phyloP scores from a whole-genome alignment of 768 basidiomycete genomes.

The Auricularia cornea region DNA sequence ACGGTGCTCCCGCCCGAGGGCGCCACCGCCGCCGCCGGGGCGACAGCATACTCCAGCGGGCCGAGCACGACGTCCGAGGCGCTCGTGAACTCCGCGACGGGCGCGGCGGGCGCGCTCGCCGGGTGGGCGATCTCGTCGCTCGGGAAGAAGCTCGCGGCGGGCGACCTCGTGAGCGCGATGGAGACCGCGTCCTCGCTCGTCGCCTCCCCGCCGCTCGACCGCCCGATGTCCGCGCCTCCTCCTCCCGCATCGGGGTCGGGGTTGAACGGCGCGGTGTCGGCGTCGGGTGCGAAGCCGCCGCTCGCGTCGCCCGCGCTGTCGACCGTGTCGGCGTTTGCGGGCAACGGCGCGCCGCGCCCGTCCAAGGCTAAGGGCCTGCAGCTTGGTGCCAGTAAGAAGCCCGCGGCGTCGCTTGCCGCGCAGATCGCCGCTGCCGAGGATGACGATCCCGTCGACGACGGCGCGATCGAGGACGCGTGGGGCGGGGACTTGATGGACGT shows the following conservation, averaged over 20 bases:
- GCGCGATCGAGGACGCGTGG: slow-evolving; percentile 47
- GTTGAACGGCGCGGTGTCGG: not conserved
- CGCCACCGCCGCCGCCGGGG: slow-evolving; percentile 13
- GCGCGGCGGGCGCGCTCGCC: slow-evolving; percentile 84
- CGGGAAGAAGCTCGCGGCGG: slow-evolving; percentile 41
- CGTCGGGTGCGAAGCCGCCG: slow-evolving; percentile 2
- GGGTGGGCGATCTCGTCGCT: slow-evolving; percentile 95
- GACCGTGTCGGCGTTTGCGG: slow-evolving; percentile 5
- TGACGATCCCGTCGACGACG: slow-evolving; percentile 43
- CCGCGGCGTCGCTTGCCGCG: slow-evolving; percentile 24
- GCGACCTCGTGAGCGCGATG: not conserved
- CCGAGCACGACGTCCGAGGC: slow-evolving; percentile 24
- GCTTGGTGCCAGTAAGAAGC: slow-evolving; percentile 50
- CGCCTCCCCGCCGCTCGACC: slow-evolving; percentile 24
- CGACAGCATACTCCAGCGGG: slow-evolving; percentile 14
- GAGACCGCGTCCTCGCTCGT: not conserved
- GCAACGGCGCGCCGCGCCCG: slow-evolving; percentile 11
- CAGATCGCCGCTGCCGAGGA: slow-evolving; percentile 46
- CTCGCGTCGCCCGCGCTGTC: slow-evolving; percentile 10
- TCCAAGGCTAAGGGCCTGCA: slow-evolving; percentile 55
- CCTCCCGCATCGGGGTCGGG: slow-evolving; percentile 9
- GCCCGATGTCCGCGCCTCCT: slow-evolving; percentile 37
- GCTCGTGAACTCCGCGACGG: slow-evolving; percentile 78
- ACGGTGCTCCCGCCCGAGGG: slow-evolving; percentile 30
- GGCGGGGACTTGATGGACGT: slow-evolving; percentile 87